Conservation (phyloP, 805 yeast genomes). For the Komagataella pastoris region DNA sequence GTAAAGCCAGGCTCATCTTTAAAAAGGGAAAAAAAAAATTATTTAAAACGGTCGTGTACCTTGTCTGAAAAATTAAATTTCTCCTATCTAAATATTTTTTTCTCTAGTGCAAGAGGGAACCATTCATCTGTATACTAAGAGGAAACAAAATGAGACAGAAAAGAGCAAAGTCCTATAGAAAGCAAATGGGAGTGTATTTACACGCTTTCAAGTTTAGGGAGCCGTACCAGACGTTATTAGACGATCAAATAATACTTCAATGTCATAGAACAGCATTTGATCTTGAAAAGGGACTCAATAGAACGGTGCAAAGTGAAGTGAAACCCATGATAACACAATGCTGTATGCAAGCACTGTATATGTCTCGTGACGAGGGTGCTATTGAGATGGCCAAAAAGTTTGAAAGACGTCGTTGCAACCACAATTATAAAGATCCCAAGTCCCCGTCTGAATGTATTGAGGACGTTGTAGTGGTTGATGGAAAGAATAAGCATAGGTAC, state of each 20-base stretch:
- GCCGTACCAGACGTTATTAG: constrained; percentile 85
- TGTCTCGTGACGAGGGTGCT: constrained; percentile 57
- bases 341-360: constrained; percentile 77
- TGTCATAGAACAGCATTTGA: constrained; percentile 61
- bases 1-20: not conserved
- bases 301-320: constrained; percentile 75
- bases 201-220: constrained; percentile 86
- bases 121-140: constrained; percentile 1
- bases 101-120: not conserved
- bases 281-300: constrained; percentile 62
- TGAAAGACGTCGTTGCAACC: constrained; percentile 91
- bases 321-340: constrained; percentile 95
- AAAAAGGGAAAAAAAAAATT: no score
- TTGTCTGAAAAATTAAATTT: not conserved
- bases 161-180: constrained; percentile 87
- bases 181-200: constrained; percentile 76
- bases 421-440: constrained; percentile 25
- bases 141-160: constrained; percentile 70
- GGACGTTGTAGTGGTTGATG: constrained; percentile 55
- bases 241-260: constrained; percentile 60
- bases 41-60: not conserved
- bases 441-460: constrained; percentile 64
- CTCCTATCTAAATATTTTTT: not conserved
- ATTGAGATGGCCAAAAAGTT: constrained; percentile 69
- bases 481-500: constrained; percentile 81